phyloP scores from a whole-genome alignment of 768 basidiomycete species.

The Mycena rosella region DNA sequence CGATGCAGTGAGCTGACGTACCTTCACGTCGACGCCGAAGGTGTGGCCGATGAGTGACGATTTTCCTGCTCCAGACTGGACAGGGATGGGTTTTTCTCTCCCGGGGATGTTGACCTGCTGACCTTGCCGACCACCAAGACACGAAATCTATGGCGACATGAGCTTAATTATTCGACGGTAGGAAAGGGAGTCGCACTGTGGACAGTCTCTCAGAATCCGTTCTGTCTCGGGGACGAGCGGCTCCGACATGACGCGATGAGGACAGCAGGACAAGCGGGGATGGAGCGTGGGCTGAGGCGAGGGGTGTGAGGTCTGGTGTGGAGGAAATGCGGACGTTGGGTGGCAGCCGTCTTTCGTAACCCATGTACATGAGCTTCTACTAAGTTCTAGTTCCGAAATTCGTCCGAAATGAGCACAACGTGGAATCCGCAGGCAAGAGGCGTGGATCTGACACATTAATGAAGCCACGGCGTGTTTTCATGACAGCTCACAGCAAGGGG shows the following conservation, averaged over 20 bases:
- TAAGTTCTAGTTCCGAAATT: background rate
- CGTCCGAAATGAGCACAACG: no score
- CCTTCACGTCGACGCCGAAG: constrained; percentile 9
- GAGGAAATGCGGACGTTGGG: constrained; percentile 15
- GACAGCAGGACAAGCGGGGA: background rate
- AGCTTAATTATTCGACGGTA: background rate
- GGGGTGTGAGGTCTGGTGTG: constrained; percentile 3
- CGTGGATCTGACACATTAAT: no score
- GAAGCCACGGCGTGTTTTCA: no score
- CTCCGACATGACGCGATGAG: constrained; percentile 4
- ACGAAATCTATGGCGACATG: constrained; percentile 13
- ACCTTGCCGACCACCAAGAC: constrained; percentile 21
- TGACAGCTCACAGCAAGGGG: no score
- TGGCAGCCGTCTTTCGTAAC: background rate
- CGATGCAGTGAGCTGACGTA: background rate
- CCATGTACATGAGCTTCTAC: no score
- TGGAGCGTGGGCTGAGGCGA: constrained; percentile 5
- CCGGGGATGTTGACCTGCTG: background rate
- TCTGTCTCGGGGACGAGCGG: constrained; percentile 4
- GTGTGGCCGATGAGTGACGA: constrained; percentile 19
- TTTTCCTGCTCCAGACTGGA: constrained; percentile 17
- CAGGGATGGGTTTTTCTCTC: constrained; percentile 6
- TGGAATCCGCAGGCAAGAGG: constrained; percentile 4
- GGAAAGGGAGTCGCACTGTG: constrained; percentile 9
- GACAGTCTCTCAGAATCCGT: constrained; percentile 14